Evolutionary conservation across 129 eudicot genomes (phyloP), one percentile per base, ranked within the genome.

Genomic region (Kitagawia praeruptora): DNA sequence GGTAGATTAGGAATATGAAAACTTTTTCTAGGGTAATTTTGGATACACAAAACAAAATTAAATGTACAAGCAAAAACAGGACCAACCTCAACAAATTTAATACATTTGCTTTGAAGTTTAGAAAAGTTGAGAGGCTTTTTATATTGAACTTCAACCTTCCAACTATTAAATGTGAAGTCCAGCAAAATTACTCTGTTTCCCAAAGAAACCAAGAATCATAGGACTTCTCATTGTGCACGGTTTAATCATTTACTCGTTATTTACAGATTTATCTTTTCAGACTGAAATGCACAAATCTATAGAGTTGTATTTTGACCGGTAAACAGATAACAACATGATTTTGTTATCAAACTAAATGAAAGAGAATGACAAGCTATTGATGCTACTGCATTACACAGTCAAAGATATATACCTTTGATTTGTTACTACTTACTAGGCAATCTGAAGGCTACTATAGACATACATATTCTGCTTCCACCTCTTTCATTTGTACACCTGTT

Each of bases 71-170:
- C 61, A 25, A 77, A 37, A 25, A n/a, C 64, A 54, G 46, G 58
- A 78, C 54, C 74, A 27, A 78, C 40, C 53, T 78, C 80, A 78
- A 58, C 80, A 27, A 61, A 78, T 38, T 78, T 25, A 23, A 23
- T 39, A 23, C 38, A 12, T 18, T 77, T 42, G 80, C 80, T 78
- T 78, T 8, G 8, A 78, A 28, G 80, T 44, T n/a, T 42, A 64
- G 80, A 14, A 78, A 61, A 61, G 74, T 40, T 61, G 51, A 78
- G 74, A 78, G 39, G 74, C 74, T 78, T 61, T 61, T 49, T 37
- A 28, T 37, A 28, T 49, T 23, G 15, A 14, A 37, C 74, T 34
- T 4, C 18, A 31, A 34, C 11, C n/a, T 15, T 46, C 18, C 58
- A 2, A 9, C 44, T n/a, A n/a, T n/a, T n/a, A n/a, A n/a, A n/a